Base-by-base conservation (phyloP, 306 rosid species). In the Urtica urens region DNA sequence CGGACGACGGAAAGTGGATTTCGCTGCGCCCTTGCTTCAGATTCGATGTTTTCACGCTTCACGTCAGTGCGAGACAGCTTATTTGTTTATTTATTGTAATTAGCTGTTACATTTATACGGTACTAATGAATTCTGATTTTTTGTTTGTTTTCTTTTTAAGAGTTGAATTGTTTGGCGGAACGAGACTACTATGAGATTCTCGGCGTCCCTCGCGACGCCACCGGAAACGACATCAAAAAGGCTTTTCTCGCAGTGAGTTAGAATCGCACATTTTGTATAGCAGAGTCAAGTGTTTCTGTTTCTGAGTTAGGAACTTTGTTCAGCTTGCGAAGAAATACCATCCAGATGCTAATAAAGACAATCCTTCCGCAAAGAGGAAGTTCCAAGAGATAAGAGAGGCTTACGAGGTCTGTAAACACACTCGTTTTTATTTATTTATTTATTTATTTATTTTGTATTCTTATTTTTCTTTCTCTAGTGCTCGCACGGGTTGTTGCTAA, bases 371-470 rank as follows among this genome's bases (percentile, higher is more conserved):
- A 26, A 90, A 85, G 70, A 79, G 72, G 75, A 81, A 81, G 58
- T 90, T 90, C 77, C 99, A 77, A 59, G 92, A 79, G 70, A 77
- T 90, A 77, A 85, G 79, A 75, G 99, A 85, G 59, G 99, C 95
- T 34, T 85, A 81, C 38, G 94, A 90, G 99, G 99, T 90, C 22
- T 35, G 40, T 35, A 35, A 35, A 49, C 66, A 51, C 38, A 45
- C 41, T 54, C 41, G 72, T 21, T 25, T 43, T 46, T 39, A 41
- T 43, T 19, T 2, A 35, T 26, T 31, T 13, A 31, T 8, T 31
- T 6, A 31, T 31, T 31, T 8, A 6, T 8, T 8, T 31, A 6
- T 31, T 31, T 31, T 31, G 10, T 8, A 31, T 8, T 31, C 43
- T 38, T n/a, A n/a, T n/a, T n/a, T n/a, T n/a, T n/a, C n/a, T n/a